Percentiles rank a stretch among this genome's conserved stretches.
Evolutionary conservation across 2,329 filamentous ascomycete species (phyloP).

Genomic region (Talaromyces amestolkiae): DNA sequence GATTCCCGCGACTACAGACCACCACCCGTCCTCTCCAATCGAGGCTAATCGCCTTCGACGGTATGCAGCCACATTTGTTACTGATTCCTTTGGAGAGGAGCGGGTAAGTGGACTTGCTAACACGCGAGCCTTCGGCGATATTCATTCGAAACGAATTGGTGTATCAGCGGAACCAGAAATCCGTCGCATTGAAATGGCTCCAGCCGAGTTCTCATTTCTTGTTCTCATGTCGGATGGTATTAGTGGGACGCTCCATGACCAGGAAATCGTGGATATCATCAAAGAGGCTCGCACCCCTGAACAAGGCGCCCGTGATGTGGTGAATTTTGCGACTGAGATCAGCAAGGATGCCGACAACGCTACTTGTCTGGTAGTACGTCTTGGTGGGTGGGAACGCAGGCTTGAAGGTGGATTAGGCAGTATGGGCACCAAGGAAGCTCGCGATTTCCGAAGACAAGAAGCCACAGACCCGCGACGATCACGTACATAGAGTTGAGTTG

Average conservation of each 20-base stretch:
- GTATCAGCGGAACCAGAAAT: constrained; percentile 94
- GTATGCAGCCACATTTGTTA: constrained; percentile 82
- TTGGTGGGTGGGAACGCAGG: constrained; percentile 64
- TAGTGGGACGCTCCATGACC: constrained; percentile 78
- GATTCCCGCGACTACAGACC: constrained; percentile 80
- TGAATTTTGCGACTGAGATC: constrained; percentile 86
- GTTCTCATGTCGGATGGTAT: constrained; percentile 88
- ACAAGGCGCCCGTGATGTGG: constrained; percentile 73
- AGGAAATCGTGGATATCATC: constrained; percentile 93
- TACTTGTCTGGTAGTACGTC: constrained; percentile 60
- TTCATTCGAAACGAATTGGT: constrained; percentile 84
- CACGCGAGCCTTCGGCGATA: constrained; percentile 90
- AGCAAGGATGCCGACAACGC: constrained; percentile 63
- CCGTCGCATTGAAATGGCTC: constrained; percentile 70
- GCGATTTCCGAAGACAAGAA: constrained; percentile 77
- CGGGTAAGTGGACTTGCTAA: constrained; percentile 92
- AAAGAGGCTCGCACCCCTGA: constrained; percentile 93
- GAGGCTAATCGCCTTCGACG: constrained; percentile 81
- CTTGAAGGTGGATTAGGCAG: constrained; percentile 82
- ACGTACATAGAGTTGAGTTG: constrained; percentile 42
- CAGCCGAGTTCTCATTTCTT: constrained; percentile 84
- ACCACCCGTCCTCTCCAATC: constrained; percentile 83
- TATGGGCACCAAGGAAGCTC: constrained; percentile 85
- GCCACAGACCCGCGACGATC: constrained; percentile 76
- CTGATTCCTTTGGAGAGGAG: constrained; percentile 96